phyloP scores from a whole-genome alignment of 345 rosid genomes.

The Hypericum perforatum region DNA sequence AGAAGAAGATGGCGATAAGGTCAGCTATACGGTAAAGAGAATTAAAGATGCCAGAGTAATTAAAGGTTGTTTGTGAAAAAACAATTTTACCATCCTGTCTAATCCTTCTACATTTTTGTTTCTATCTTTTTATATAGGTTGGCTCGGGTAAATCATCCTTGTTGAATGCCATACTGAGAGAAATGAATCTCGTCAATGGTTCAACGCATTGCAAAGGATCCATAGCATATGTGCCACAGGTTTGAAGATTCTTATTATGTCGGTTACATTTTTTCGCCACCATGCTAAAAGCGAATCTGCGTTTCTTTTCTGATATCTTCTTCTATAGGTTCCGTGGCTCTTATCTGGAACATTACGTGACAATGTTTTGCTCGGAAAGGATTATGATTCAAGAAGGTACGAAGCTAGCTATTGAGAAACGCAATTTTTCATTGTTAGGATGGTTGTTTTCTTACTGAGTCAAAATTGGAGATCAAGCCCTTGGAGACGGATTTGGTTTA shows the following conservation, averaged over 20 bases:
- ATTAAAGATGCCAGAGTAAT: too few species aligned
- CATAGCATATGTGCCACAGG: slow-evolving; percentile 87
- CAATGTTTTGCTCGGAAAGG: slow-evolving; percentile 60
- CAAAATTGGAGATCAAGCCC: background rate
- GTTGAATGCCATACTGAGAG: slow-evolving; percentile 62
- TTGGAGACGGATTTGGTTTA: background rate
- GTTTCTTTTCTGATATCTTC: slow-evolving; percentile 13
- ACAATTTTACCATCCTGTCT: background rate
- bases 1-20: too few species aligned
- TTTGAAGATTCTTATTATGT: slow-evolving; percentile 17
- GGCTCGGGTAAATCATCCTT: slow-evolving; percentile 95
- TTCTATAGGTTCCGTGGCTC: slow-evolving; percentile 79
- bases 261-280: slow-evolving; percentile 8
- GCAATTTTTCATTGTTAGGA: background rate
- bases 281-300: slow-evolving; percentile 12
- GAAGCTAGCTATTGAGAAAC: background rate
- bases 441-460: background rate
- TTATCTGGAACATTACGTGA: slow-evolving; percentile 78
- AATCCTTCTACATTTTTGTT: slow-evolving; percentile 3
- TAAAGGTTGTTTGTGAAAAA: too few species aligned
- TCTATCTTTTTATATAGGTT: slow-evolving; percentile 44
- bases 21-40: too few species aligned
- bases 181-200: slow-evolving; percentile 54
- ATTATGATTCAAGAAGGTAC: slow-evolving; percentile 58
- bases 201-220: slow-evolving; percentile 47